Base-by-base conservation (phyloP, 768 basidiomycete genomes). In the Pleurotus djamor region DNA sequence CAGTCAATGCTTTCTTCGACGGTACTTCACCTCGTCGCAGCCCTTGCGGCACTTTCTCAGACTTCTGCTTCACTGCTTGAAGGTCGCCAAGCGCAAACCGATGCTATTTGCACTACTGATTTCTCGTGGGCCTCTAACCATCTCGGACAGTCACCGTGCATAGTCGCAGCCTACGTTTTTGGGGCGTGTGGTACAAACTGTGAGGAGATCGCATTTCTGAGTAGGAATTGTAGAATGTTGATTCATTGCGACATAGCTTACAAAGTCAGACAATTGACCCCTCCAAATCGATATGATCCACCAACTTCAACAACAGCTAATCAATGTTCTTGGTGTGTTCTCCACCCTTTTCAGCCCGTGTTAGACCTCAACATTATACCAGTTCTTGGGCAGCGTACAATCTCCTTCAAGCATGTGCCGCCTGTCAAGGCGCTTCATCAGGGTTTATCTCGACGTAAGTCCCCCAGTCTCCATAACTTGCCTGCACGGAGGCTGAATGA, bases 361-460 rank as follows among this genome's bases (percentile, higher is more conserved):
- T 57, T 41, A 14, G 16, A 2, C 45, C 45, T 47, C 45, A 47
- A 7, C 10, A 47, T 47, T 7, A 47, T 12, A 7, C 7, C 45
- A 60, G 59, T 16, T 60, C 59, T 32, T 60, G 59, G 59, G 48
- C 59, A 33, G 16, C 52, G 21, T 60, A 60, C 33, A 60, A 60
- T 37, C 41, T 60, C 12, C 59, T 60, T 34, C 58, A 50, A 36
- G 59, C 52, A 10, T 60, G 59, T 33, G 47, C 59, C 9, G 59
- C 51, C 3, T 60, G 59, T 16, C 59, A 60, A 28, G 51, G 38
- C 14, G n/a, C 9, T 4, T 12, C 36, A 4, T 28, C 41, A 13
- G 37, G 16, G 5, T 41, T 52, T 8, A 52, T 52, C 33, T 33
- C 21, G 8, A 60, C 38, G 59, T 60, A 43, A n/a, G 51, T 60